Conservation (phyloP, 2,329 filamentous ascomycete genomes). For the Sphaerulina musiva region DNA sequence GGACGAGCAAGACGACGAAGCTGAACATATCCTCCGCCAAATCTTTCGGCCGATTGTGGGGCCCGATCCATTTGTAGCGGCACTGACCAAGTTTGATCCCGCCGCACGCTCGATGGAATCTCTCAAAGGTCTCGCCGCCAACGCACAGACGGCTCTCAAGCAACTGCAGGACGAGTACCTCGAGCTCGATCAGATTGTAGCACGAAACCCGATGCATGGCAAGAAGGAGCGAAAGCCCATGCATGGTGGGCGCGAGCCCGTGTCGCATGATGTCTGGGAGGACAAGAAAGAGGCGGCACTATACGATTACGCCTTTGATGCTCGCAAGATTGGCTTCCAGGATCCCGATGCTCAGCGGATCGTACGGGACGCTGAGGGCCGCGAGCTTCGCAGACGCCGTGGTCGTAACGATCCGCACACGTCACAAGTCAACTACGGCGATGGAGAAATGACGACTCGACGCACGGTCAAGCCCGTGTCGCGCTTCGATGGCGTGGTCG, state of each 20-base stretch:
- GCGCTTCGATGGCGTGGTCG: conserved; percentile 28
- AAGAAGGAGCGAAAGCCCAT: conserved; percentile 48
- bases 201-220: conserved; percentile 39
- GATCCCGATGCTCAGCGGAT: conserved; percentile 51
- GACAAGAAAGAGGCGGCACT: conserved; percentile 56
- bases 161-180: conserved; percentile 56
- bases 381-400: conserved; percentile 43
- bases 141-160: conserved; percentile 48
- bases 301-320: conserved; percentile 54
- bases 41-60: conserved; percentile 40
- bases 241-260: conserved; percentile 43
- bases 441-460: conserved; percentile 24
- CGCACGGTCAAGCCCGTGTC: conserved; percentile 26
- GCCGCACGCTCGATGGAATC: conserved; percentile 45
- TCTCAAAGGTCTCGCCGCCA: conserved; percentile 50
- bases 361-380: conserved; percentile 41
- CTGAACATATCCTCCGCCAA: conserved; percentile 38
- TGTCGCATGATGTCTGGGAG: conserved; percentile 47
- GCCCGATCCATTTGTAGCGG: conserved; percentile 37
- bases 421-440: conserved; percentile 27
- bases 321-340: conserved; percentile 48
- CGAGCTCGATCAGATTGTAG: conserved; percentile 48
- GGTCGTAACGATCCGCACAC: conserved; percentile 20
- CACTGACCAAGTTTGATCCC: conserved; percentile 40
- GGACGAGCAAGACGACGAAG: conserved; percentile 29